Percentiles rank a stretch among this genome's conserved stretches.
Conservation (phyloP, 208 protist species). For the Acanthamoeba castellanii region DNA sequence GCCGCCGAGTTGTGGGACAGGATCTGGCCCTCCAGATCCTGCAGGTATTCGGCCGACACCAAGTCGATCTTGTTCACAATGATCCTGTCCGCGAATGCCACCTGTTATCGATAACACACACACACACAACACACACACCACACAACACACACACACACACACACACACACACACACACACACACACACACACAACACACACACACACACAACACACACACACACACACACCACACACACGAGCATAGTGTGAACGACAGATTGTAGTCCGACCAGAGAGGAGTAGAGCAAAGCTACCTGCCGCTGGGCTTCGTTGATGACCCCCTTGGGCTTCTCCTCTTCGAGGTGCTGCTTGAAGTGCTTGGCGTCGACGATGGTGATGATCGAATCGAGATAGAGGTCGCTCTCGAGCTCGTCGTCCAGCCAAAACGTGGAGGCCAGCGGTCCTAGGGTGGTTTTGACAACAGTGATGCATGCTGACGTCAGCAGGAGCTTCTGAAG, state of each 20-base stretch:
- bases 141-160: neutral
- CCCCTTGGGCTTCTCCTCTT: slow-evolving; percentile 56
- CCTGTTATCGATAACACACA: slow-evolving; percentile 71
- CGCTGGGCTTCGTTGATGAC: slow-evolving; percentile 6
- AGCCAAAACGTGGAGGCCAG: slow-evolving; percentile 81
- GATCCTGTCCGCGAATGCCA: slow-evolving; percentile 83
- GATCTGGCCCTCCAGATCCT: slow-evolving; percentile 10
- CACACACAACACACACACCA: neutral
- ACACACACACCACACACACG: no score
- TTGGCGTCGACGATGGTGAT: slow-evolving; percentile 82
- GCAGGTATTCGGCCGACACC: slow-evolving; percentile 45
- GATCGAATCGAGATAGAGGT: slow-evolving; percentile 83
- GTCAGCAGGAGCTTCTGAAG: no score
- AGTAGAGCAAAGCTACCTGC: neutral
- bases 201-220: neutral
- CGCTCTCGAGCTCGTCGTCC: slow-evolving; percentile 79
- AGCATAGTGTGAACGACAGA: no score
- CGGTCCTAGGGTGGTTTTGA: slow-evolving; percentile 45
- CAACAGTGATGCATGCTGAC: no score
- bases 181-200: neutral
- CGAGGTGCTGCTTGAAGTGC: slow-evolving; percentile 78
- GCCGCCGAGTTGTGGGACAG: slow-evolving; percentile 71
- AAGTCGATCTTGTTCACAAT: slow-evolving; percentile 84
- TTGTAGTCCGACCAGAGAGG: no score
- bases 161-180: neutral